Percentiles rank a stretch among this genome's conserved stretches.
These are phyloP conservation scores for Epichloe festucae DNA, from an alignment of 2,329 filamentous ascomycete genomes.

Conservation along the genomic window DNA sequence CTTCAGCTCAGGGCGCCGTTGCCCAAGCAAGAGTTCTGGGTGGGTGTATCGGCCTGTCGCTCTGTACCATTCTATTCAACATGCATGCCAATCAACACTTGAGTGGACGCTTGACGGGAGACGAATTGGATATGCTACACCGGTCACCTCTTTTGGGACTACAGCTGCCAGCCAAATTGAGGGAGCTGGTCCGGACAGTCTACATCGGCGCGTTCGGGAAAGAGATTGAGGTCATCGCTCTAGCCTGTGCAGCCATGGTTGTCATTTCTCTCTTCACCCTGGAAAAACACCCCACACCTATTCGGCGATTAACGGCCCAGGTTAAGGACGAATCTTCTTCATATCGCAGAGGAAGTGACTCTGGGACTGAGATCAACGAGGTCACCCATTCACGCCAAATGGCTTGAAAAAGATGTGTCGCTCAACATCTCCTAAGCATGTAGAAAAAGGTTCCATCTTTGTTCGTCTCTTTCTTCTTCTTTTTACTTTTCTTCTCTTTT, in stretches of 20 bases:
- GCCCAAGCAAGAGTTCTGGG: constrained; percentile 48
- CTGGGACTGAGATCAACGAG: constrained; percentile 23
- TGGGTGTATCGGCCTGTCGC: constrained; percentile 43
- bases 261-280: constrained; percentile 30
- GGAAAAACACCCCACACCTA: constrained; percentile 26
- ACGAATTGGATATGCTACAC: constrained; percentile 29
- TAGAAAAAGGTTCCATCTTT: neutral
- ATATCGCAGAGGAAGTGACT: constrained; percentile 22
- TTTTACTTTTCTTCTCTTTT: neutral
- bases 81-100: constrained; percentile 26
- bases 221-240: constrained; percentile 33
- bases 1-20: constrained; percentile 45
- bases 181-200: constrained; percentile 23
- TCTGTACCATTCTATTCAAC: constrained; percentile 48
- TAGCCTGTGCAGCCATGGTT: constrained; percentile 29
- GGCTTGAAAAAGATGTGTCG: neutral
- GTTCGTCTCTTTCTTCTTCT: neutral
- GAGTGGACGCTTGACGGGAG: constrained; percentile 19
- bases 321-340: constrained; percentile 17
- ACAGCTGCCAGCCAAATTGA: constrained; percentile 19
- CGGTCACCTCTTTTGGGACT: constrained; percentile 29
- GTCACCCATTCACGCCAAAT: constrained; percentile 12
- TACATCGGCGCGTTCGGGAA: constrained; percentile 34
- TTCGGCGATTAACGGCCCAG: constrained; percentile 18
- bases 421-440: neutral